These are phyloP conservation scores for Lindgomyces ingoldianus DNA, from an alignment of 495 filamentous ascomycete species.

Conservation along the genomic window DNA sequence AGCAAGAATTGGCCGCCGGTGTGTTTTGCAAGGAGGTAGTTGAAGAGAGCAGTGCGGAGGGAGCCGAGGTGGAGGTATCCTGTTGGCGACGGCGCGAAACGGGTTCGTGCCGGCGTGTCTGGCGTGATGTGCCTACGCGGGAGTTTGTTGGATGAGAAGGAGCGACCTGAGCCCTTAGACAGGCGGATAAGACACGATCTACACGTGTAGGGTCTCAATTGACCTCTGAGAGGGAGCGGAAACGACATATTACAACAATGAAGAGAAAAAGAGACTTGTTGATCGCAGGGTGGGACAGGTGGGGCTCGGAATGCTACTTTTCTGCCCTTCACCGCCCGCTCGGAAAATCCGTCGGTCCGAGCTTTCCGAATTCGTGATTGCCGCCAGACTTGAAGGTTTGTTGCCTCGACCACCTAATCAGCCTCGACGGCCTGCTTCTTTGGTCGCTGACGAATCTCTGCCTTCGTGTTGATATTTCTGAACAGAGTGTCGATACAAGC, in stretches of 20 bases:
- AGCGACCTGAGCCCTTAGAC: slow-evolving; percentile 10
- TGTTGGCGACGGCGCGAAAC: slow-evolving; percentile 95
- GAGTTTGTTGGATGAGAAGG: background rate
- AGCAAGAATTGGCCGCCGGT: slow-evolving; percentile 93
- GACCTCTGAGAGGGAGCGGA: slow-evolving; percentile 7
- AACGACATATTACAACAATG: slow-evolving; percentile 21
- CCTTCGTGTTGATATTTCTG: background rate
- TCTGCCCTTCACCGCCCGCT: too few relatives aligned
- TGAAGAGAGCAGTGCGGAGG: slow-evolving; percentile 87
- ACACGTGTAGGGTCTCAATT: slow-evolving; percentile 22
- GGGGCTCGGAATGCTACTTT: too few relatives aligned
- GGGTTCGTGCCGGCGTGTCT: slow-evolving; percentile 72
- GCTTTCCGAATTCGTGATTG: background rate
- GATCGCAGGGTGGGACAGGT: too few relatives aligned
- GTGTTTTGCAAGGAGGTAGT: slow-evolving; percentile 81
- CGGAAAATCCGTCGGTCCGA: background rate
- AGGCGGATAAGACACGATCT: slow-evolving; percentile 22
- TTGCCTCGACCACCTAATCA: slow-evolving; percentile 1
- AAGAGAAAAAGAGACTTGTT: too few relatives aligned
- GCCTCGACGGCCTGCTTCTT: background rate
- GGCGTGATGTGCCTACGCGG: slow-evolving; percentile 39
- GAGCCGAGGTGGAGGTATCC: slow-evolving; percentile 92
- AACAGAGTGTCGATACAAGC: background rate
- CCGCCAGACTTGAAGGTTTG: too few relatives aligned
- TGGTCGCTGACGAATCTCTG: background rate